These are phyloP conservation scores for Vachellia collinsii DNA, from an alignment of 306 rosid genomes.

Conservation along the genomic window DNA sequence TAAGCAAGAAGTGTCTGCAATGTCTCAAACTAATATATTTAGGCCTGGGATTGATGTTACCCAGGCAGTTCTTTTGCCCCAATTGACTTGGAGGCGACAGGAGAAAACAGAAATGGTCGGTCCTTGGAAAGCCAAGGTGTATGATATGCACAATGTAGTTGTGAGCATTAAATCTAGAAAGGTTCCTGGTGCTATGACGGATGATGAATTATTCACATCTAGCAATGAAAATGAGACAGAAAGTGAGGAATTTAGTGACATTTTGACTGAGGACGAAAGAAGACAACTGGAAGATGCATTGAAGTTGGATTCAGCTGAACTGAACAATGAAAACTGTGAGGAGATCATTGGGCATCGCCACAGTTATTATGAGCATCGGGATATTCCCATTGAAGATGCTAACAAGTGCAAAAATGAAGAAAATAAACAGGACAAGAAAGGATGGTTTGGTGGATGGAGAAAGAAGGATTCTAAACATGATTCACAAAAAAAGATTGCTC, in stretches of 20 bases:
- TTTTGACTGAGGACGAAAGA: conserved; percentile 92
- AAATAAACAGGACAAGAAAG: conserved; percentile 80
- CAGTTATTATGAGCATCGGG: conserved; percentile 68
- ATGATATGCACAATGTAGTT: conserved; percentile 95
- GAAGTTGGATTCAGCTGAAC: conserved; percentile 71
- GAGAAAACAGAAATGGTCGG: conserved; percentile 93
- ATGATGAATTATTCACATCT: conserved; percentile 79
- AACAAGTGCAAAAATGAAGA: conserved; percentile 63
- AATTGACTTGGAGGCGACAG: conserved; percentile 94
- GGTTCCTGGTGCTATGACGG: conserved; percentile 98
- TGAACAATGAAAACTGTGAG: conserved; percentile 60
- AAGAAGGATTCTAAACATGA: conserved; percentile 74
- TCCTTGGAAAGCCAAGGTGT: conserved; percentile 91
- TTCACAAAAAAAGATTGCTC: conserved; percentile 59
- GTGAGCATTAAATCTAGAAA: conserved; percentile 92
- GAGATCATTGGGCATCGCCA: conserved; percentile 68
- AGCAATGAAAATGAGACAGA: conserved; percentile 88
- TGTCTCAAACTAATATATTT: conserved; percentile 94
- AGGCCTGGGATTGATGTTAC: conserved; percentile 98
- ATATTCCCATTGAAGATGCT: conserved; percentile 71
- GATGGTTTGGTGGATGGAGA: conserved; percentile 99
- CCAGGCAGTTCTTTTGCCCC: conserved; percentile 96
- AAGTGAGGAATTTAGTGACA: conserved; percentile 74
- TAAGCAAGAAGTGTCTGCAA: conserved; percentile 87
- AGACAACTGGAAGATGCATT: conserved; percentile 90